Evolutionary conservation across 345 rosid genomes (phyloP), one percentile per base, ranked within the genome.

Genomic region (Citrus trifoliata): DNA sequence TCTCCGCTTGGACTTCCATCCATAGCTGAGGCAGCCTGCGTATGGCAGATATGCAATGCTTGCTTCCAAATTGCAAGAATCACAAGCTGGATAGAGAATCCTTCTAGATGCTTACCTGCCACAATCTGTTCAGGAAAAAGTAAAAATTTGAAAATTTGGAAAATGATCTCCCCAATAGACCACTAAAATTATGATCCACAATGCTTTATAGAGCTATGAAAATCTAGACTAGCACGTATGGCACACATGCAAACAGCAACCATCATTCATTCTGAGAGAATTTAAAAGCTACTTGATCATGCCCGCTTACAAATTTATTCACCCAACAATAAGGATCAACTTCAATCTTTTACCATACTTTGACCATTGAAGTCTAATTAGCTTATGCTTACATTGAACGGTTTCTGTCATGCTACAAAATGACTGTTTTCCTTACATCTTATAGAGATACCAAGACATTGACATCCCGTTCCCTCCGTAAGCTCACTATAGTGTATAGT

Each of bases 31-130:
- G 94, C 93, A 87, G 98, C 98, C 82, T 86, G 93, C 28, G 99
- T 78, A 83, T 96, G 99, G 86, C 98, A 93, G 79, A 94, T 92
- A 88, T 93, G 87, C 79, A 94, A 81, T 27, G 97, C 98, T 81
- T 91, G 98, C 88, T 93, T 96, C 98, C 98, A 94, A 64, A 94
- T 92, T 76, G 98, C 99, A 51, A 94, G 95, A 82, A 93, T 88
- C 76, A 90, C 98, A 84, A 96, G 89, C 83, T 96, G 97, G 75
- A 96, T 86, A 9, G 99, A 93, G 88, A 96, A 96, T 76, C 93
- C 99, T 80, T 94, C 95, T 75, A 94, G 85, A 48, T 85, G 88
- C 80, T 46, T 87, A 64, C 84, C 86, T 56, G 85, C 84, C 78
- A 83, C 82, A 27, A 85, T 82, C 99, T 93, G 73, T 83, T 76